Percentiles rank a stretch among this genome's conserved stretches.
Evolutionary conservation across 768 basidiomycete species (phyloP).

Genomic region (Amanita jacksonii): DNA sequence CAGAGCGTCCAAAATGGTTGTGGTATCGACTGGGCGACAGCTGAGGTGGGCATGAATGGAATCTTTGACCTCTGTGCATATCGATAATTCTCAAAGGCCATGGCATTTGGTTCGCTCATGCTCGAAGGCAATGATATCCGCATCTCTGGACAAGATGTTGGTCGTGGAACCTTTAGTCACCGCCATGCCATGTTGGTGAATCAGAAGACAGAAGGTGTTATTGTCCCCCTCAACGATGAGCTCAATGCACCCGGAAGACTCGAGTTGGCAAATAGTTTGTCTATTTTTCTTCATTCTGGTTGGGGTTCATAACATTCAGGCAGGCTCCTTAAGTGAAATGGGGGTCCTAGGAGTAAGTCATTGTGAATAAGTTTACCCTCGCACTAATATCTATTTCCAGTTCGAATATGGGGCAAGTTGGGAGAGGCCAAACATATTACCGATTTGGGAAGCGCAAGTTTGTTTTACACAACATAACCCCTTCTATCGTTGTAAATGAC

Average conservation of each 20-base stretch:
- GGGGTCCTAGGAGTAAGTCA: conserved; percentile 73
- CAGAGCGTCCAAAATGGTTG: conserved; percentile 54
- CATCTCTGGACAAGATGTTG: conserved; percentile 91
- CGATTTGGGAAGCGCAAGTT: conserved; percentile 85
- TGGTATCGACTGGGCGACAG: conserved; percentile 86
- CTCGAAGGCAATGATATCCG: conserved; percentile 74
- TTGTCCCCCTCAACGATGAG: conserved; percentile 74
- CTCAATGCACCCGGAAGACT: conserved; percentile 54
- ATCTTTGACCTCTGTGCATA: no score
- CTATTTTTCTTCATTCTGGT: neutral
- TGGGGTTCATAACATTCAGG: neutral
- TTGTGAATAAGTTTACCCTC: neutral
- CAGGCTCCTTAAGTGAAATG: conserved; percentile 84
- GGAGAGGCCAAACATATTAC: conserved; percentile 72
- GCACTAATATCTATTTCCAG: conserved; percentile 24
- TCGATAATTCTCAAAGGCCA: conserved; percentile 40
- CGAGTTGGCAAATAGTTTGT: conserved; percentile 80
- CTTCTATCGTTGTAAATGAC: conserved; percentile 20
- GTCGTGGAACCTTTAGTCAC: conserved; percentile 84
- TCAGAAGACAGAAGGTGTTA: conserved; percentile 70
- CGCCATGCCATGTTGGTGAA: conserved; percentile 90
- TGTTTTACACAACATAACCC: neutral
- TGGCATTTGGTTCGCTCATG: conserved; percentile 86
- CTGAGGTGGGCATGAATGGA: no score
- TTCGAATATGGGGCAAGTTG: conserved; percentile 90